These are phyloP conservation scores for Hura crepitans DNA, from an alignment of 441 rosid genomes.

Conservation along the genomic window DNA sequence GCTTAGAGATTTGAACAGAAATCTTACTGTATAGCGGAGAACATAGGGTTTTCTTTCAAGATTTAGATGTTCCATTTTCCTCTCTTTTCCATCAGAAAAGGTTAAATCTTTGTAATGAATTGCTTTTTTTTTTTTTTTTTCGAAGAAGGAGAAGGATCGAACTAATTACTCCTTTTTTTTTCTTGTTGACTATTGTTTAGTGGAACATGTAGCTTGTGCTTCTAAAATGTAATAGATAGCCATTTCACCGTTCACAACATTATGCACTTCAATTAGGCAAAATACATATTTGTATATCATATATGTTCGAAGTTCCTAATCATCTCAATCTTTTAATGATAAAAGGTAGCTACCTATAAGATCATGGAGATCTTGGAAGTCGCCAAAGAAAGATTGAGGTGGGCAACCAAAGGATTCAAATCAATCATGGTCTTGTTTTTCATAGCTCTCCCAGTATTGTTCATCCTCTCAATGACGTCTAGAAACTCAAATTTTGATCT, in stretches of 20 bases:
- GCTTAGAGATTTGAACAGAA: not conserved
- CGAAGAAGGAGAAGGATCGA: too few relatives aligned
- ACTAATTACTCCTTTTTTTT: too few relatives aligned
- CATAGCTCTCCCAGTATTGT: slow-evolving; percentile 15
- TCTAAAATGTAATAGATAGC: not conserved
- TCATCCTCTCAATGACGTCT: slow-evolving; percentile 12
- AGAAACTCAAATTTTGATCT: slow-evolving; percentile 9
- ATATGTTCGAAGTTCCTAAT: too few relatives aligned
- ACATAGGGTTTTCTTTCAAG: not conserved
- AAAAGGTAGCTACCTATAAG: not conserved
- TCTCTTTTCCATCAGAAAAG: not conserved
- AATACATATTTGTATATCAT: too few relatives aligned
- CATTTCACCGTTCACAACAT: too few relatives aligned
- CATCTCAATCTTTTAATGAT: not conserved
- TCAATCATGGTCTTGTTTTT: slow-evolving; percentile 8
- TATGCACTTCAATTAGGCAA: too few relatives aligned
- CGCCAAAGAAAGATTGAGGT: slow-evolving; percentile 10
- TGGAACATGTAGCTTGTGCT: not conserved
- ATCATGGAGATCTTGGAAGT: slow-evolving; percentile 19
- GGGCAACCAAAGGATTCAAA: slow-evolving; percentile 10
- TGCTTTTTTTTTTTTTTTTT: too few relatives aligned
- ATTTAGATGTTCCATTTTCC: not conserved
- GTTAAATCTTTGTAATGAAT: too few relatives aligned
- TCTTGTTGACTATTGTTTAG: not conserved
- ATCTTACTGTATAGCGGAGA: not conserved